A percentile compares a stretch with the other conserved stretches of the same genome.
Conservation (phyloP, 2,329 filamentous ascomycete genomes). For the Fusarium drepaniforme region DNA sequence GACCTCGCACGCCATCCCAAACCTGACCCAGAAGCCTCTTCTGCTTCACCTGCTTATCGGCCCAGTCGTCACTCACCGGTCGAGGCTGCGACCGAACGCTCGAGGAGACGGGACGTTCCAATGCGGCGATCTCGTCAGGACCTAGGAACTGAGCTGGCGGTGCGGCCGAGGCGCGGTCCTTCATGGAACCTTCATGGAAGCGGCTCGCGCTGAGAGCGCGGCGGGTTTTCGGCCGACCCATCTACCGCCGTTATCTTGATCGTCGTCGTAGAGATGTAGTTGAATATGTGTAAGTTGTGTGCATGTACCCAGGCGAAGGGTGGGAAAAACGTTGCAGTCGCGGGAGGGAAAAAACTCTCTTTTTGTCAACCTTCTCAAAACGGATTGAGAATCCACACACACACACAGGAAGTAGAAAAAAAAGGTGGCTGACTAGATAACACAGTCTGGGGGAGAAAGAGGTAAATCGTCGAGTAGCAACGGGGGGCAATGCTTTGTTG, state of each 20-base stretch:
- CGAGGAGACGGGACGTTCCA: constrained; percentile 45
- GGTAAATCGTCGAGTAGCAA: constrained; percentile 9
- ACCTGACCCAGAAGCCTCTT: constrained; percentile 51
- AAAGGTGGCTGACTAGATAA: constrained; percentile 28
- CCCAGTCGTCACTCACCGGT: constrained; percentile 48
- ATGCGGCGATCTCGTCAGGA: constrained; percentile 48
- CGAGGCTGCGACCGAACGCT: constrained; percentile 25
- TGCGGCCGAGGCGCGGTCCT: constrained; percentile 78
- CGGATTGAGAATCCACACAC: constrained; percentile 2
- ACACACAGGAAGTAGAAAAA: constrained; percentile 14
- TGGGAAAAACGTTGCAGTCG: not conserved
- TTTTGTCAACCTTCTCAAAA: not conserved
- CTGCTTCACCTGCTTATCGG: constrained; percentile 47
- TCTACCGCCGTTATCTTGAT: constrained; percentile 18
- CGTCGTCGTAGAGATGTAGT: not conserved
- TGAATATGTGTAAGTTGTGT: constrained; percentile 17
- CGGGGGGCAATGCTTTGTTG: constrained; percentile 40
- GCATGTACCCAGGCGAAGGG: not conserved
- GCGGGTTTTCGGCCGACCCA: constrained; percentile 49
- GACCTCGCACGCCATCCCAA: constrained; percentile 54
- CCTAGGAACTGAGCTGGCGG: constrained; percentile 78
- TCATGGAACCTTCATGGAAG: constrained; percentile 88
- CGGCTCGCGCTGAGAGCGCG: constrained; percentile 58
- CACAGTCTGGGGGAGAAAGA: constrained; percentile 6
- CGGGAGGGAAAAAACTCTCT: not conserved